Conservation (phyloP, 352 stramenopile species). For the Globisporangium camurandrum region DNA sequence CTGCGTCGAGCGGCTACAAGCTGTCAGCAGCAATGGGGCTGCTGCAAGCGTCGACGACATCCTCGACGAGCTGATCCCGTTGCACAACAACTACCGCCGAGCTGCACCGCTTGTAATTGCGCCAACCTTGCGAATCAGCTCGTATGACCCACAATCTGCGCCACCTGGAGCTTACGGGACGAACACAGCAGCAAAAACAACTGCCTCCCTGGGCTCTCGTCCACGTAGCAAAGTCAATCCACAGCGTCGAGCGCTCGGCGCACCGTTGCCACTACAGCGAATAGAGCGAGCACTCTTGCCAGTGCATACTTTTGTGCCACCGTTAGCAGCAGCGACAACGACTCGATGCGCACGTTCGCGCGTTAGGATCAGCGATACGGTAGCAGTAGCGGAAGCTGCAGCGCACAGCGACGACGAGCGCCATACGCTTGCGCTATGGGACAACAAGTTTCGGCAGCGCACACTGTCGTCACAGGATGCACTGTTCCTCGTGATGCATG, state of each 20-base stretch:
- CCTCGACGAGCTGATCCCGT: constrained; percentile 25
- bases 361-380: no score
- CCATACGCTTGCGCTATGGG: constrained; percentile 33
- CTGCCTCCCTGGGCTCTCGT: background rate
- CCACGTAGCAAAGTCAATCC: background rate
- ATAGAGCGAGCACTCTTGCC: background rate
- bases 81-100: constrained; percentile 19
- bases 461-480: constrained; percentile 29
- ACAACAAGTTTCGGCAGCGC: constrained; percentile 41
- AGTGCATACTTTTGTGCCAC: no score
- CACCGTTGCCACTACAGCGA: background rate
- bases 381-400: no score
- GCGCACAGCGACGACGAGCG: constrained; percentile 3
- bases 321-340: background rate
- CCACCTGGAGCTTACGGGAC: background rate
- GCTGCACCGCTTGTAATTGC: constrained; percentile 9
- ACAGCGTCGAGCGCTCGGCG: background rate
- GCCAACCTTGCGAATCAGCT: background rate
- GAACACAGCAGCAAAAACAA: constrained; percentile 7
- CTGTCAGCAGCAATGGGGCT: constrained; percentile 8
- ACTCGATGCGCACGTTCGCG: background rate
- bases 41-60: constrained; percentile 24
- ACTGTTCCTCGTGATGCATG: constrained; percentile 36
- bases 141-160: no score
- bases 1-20: constrained; percentile 18